A percentile compares a stretch with the other conserved stretches of the same genome.
These are phyloP conservation scores for Suhomyces xylopsoci DNA, from an alignment of 805 yeast genomes.

Conservation along the genomic window DNA sequence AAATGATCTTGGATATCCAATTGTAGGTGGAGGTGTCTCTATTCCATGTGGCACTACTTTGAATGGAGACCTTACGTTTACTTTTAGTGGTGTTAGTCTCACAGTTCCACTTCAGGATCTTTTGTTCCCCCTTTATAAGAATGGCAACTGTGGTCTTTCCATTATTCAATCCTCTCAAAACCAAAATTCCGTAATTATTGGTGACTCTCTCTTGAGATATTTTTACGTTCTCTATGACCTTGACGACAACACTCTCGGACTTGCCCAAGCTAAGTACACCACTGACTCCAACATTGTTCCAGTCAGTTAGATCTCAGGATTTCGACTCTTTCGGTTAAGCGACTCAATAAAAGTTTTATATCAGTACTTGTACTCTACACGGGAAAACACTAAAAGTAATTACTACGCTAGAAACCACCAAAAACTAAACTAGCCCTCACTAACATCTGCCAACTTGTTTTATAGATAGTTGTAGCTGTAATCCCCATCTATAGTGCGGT, in stretches of 20 bases:
- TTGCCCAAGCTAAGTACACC: slow-evolving; percentile 32
- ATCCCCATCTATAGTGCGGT: no score
- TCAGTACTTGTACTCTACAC: no score
- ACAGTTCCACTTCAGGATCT: background rate
- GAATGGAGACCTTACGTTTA: background rate
- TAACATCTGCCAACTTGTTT: no score
- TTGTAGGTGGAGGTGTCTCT: background rate
- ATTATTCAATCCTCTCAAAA: background rate
- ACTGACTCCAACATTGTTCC: slow-evolving; percentile 5
- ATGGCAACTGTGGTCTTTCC: background rate
- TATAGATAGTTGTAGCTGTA: no score
- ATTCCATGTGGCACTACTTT: background rate
- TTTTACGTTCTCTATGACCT: slow-evolving; percentile 65
- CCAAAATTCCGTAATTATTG: slow-evolving; percentile 30
- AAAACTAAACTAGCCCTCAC: no score
- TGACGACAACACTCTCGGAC: slow-evolving; percentile 52
- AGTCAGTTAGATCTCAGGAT: background rate
- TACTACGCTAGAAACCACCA: no score
- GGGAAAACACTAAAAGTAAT: no score
- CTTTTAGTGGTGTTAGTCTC: background rate
- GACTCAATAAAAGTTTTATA: no score
- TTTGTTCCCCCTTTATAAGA: background rate
- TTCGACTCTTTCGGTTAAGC: background rate
- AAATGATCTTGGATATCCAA: background rate
- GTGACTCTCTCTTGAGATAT: slow-evolving; percentile 62